These are phyloP conservation scores for Tilletia indica DNA, from an alignment of 1,284 basidiomycete species.

Conservation along the genomic window DNA sequence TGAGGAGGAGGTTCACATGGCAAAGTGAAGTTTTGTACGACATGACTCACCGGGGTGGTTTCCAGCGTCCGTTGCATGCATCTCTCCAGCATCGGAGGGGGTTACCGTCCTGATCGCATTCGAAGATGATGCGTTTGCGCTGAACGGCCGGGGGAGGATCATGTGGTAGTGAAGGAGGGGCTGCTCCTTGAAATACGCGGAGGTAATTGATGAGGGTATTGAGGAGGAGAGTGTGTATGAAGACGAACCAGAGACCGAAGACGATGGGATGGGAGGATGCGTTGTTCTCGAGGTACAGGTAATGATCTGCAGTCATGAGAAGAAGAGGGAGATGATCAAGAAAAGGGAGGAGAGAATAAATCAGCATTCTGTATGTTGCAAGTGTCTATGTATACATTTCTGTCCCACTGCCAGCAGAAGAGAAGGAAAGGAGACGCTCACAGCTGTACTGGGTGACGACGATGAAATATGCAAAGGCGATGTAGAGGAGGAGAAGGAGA, in stretches of 20 bases:
- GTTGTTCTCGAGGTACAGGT: not conserved
- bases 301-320: not conserved
- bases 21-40: not conserved
- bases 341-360: not conserved
- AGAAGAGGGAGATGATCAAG: not conserved
- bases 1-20: not conserved
- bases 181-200: slow-evolving; percentile 1
- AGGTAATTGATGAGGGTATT: slow-evolving; percentile 17
- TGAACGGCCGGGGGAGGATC: slow-evolving; percentile 9
- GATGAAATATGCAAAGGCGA: slow-evolving; percentile 20
- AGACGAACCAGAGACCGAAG: not conserved
- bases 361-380: not conserved
- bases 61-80: slow-evolving; percentile 18
- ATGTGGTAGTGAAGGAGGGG: not conserved
- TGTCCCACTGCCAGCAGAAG: no score
- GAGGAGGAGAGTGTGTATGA: slow-evolving; percentile 18
- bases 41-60: slow-evolving; percentile 18
- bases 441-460: slow-evolving; percentile 21
- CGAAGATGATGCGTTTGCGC: slow-evolving; percentile 1
- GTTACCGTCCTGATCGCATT: slow-evolving; percentile 15
- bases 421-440: slow-evolving; percentile 7
- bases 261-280: not conserved
- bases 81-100: slow-evolving; percentile 20
- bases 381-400: not conserved
- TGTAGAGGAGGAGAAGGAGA: slow-evolving; percentile 18